A percentile compares a stretch with the other conserved stretches of the same genome.
Evolutionary conservation across 805 yeast species (phyloP).

Genomic region (Lipomyces yamanashiensis): DNA sequence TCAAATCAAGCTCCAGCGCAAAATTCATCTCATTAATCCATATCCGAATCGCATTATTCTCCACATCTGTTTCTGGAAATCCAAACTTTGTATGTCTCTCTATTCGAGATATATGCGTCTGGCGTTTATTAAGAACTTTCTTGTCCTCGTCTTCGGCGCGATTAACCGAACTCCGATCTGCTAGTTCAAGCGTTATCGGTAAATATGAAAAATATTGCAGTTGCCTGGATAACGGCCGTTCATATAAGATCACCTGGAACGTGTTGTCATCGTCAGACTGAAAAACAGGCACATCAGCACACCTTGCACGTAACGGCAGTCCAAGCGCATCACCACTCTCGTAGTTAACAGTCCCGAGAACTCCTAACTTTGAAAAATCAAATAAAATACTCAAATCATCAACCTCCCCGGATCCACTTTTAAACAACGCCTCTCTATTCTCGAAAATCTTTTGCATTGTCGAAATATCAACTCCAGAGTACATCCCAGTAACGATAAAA

Average conservation of each 20-base stretch:
- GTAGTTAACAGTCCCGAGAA: slow-evolving; percentile 29
- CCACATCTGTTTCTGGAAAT: slow-evolving; percentile 14
- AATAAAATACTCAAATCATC: slow-evolving; percentile 1
- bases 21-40: slow-evolving; percentile 47
- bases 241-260: slow-evolving; percentile 56
- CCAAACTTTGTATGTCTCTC: slow-evolving; percentile 36
- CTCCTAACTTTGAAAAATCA: slow-evolving; percentile 20
- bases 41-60: slow-evolving; percentile 23
- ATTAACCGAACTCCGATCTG: slow-evolving; percentile 41
- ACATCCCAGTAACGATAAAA: slow-evolving; percentile 28
- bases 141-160: slow-evolving; percentile 41
- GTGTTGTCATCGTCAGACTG: not conserved
- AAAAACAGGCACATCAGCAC: slow-evolving; percentile 5
- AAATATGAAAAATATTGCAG: slow-evolving; percentile 76
- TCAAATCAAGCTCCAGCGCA: slow-evolving; percentile 44
- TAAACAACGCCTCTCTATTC: not conserved
- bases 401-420: not conserved
- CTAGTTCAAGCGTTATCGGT: slow-evolving; percentile 69
- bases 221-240: slow-evolving; percentile 70
- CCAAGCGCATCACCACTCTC: not conserved
- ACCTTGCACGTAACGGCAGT: slow-evolving; percentile 15
- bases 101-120: slow-evolving; percentile 34
- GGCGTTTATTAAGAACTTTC: slow-evolving; percentile 22
- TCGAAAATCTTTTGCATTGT: not conserved
- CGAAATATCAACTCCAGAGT: slow-evolving; percentile 6